A percentile compares a stretch with the other conserved stretches of the same genome.
These are phyloP conservation scores for Physaria fendleri DNA, from an alignment of 345 rosid genomes.

Conservation along the genomic window DNA sequence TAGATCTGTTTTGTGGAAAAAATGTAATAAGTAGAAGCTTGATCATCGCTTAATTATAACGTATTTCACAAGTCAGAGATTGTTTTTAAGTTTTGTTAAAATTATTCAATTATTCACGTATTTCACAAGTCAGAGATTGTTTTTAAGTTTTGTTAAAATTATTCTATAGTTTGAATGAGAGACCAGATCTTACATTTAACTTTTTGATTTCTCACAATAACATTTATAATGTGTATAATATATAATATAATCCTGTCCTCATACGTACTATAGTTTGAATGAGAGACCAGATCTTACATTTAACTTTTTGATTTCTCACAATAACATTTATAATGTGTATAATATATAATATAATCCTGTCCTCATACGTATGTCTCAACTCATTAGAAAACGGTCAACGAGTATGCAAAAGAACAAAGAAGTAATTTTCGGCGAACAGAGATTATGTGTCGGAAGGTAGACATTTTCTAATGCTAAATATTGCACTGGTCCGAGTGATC, in stretches of 20 bases:
- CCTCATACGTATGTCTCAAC: not conserved
- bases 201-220: not conserved
- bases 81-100: not conserved
- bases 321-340: not conserved
- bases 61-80: constrained; percentile 13
- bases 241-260: not conserved
- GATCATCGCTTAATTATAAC: too few relatives aligned
- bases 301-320: not conserved
- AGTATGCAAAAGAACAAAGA: not conserved
- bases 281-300: not conserved
- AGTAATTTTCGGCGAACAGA: not conserved
- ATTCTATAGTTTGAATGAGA: not conserved
- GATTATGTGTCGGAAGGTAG: not conserved
- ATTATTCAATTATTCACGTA: too few relatives aligned
- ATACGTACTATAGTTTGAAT: not conserved
- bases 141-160: not conserved
- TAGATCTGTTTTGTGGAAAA: not conserved
- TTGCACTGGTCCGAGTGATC: too few relatives aligned
- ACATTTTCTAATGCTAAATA: not conserved
- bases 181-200: not conserved
- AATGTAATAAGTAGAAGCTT: constrained; percentile 9
- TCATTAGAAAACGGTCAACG: not conserved
- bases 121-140: constrained; percentile 9
- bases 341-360: not conserved
- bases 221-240: not conserved